Base-by-base conservation (phyloP, 768 basidiomycete genomes). In the Podaxis carcinomalis region DNA sequence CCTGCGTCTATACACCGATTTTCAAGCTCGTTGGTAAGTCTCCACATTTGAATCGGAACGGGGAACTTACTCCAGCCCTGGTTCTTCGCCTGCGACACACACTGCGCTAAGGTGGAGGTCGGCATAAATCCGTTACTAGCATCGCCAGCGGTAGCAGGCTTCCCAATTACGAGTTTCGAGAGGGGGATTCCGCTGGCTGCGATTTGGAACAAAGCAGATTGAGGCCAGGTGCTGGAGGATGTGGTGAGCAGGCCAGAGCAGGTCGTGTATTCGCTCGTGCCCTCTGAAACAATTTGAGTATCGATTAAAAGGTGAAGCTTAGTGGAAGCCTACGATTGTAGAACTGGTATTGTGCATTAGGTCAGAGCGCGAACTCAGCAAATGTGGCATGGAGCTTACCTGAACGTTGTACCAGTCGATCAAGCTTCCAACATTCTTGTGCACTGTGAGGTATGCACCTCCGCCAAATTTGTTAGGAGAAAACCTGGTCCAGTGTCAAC, bases 151-250 rank as follows among this genome's bases (percentile, higher is more conserved):
- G 69, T 74, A 1, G 83, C 85, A 1, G 89, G 89, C 71, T 92
- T 92, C 4, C 89, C 90, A 66, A 92, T 88, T 63, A 91, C 83
- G 51, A 91, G 76, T 72, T 92, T 91, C 69, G 80, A 70, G 47
- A 84, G 68, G 1, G 78, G 69, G 13, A 91, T 80, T 28, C 87
- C 87, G 58, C 73, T 81, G 1, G 78, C 78, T 50, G 81, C 80
- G 61, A 87, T 85, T 68, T 86, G 80, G 72, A 86, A 83, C 37
- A 81, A 73, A 0, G 88, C 78, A 0, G 86, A 80, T 39, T 85
- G 59, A 7, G 89, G 90, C 84, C 85, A 91, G 44, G 74, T 68
- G 58, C 71, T 74, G 2, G 86, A 85, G 9, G 87, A 89, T 0
- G 78, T 69, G 3, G 75, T 83, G 51, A 91, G 72, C 28, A 93